These are phyloP conservation scores for Choiromyces venosus DNA, from an alignment of 495 filamentous ascomycete species.

Conservation along the genomic window DNA sequence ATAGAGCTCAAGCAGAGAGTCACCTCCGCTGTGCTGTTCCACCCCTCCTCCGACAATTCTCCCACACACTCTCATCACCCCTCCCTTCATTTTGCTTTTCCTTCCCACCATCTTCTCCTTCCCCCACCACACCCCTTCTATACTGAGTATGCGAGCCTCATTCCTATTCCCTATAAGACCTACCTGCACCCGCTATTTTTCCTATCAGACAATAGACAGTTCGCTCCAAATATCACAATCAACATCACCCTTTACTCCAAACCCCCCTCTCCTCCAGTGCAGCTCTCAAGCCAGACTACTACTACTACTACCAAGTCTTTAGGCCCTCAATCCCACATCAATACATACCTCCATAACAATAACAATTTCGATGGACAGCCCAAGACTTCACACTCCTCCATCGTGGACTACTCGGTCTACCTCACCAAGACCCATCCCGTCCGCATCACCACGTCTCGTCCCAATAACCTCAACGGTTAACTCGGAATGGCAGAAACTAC, in stretches of 20 bases:
- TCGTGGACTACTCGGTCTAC: constrained; percentile 11
- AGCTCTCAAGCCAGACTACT: not conserved
- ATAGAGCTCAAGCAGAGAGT: not conserved
- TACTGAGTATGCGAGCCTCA: not conserved
- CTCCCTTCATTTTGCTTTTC: constrained; percentile 19
- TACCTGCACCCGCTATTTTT: constrained; percentile 3
- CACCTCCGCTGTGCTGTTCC: not conserved
- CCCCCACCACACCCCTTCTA: constrained; percentile 9
- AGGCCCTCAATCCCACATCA: constrained; percentile 22
- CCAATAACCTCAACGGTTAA: not conserved
- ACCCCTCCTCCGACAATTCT: constrained; percentile 1
- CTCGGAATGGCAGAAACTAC: constrained; percentile 24
- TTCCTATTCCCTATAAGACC: constrained; percentile 23
- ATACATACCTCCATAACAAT: constrained; percentile 23
- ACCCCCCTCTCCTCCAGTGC: not conserved
- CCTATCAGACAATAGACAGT: not conserved
- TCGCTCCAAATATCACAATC: not conserved
- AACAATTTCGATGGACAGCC: constrained; percentile 35
- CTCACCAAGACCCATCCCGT: constrained; percentile 25
- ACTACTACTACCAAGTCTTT: not conserved
- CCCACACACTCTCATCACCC: not conserved
- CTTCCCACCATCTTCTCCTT: constrained; percentile 4
- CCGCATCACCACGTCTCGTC: constrained; percentile 8
- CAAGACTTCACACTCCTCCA: constrained; percentile 32
- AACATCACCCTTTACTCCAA: constrained; percentile 2